These are phyloP conservation scores for Gracilaria gracilis DNA, from an alignment of 23 red algal species.

Conservation along the genomic window DNA sequence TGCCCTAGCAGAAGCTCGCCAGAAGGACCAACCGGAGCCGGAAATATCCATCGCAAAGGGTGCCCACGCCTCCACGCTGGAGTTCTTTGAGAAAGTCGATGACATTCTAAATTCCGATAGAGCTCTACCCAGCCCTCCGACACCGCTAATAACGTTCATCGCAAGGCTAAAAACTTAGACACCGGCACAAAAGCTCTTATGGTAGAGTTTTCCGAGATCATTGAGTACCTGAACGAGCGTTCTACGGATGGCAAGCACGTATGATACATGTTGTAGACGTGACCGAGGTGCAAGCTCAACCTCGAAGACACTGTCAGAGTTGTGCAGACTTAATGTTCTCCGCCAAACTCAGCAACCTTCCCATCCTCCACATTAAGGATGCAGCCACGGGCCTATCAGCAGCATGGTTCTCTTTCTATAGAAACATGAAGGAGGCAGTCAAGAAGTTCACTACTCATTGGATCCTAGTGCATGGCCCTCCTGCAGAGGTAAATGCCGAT, in stretches of 20 bases:
- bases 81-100: too few relatives aligned
- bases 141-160: background rate
- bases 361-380: background rate
- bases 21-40: background rate
- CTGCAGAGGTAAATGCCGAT: constrained; percentile 14
- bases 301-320: constrained; percentile 10
- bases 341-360: background rate
- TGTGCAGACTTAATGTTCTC: background rate
- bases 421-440: background rate
- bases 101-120: background rate
- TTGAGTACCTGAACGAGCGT: background rate
- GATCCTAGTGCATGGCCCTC: constrained; percentile 21
- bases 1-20: constrained; percentile 4
- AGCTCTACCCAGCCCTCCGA: background rate
- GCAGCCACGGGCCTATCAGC: background rate
- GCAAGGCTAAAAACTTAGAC: background rate
- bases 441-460: constrained; percentile 1
- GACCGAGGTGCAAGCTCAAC: background rate
- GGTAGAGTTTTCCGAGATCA: background rate
- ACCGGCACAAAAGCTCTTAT: background rate
- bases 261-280: background rate
- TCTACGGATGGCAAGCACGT: background rate
- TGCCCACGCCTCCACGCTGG: background rate
- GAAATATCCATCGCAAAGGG: background rate
- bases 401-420: constrained; percentile 1